These are phyloP conservation scores for Blastomyces percursus DNA, from an alignment of 2,329 filamentous ascomycete genomes.

Conservation along the genomic window DNA sequence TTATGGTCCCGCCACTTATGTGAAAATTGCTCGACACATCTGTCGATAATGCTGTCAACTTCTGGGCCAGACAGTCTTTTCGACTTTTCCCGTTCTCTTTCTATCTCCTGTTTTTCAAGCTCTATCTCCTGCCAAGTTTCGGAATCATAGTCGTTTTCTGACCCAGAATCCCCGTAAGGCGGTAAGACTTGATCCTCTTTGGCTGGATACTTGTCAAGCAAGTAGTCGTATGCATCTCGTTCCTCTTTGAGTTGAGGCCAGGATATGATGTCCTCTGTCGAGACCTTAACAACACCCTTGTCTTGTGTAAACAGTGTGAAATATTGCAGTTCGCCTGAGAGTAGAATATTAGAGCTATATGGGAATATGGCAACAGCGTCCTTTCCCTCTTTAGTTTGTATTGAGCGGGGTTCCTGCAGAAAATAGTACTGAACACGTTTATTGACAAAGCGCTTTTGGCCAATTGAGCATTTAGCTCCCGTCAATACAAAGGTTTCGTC, in stretches of 20 bases:
- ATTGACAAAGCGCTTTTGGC: conserved; percentile 24
- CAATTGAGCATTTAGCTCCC: conserved; percentile 18
- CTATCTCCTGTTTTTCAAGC: conserved; percentile 24
- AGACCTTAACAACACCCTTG: conserved; percentile 18
- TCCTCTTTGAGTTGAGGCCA: conserved; percentile 21
- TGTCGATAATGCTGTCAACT: conserved; percentile 44
- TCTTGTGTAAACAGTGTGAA: conserved; percentile 25
- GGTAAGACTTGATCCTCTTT: conserved; percentile 38
- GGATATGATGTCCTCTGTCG: conserved; percentile 19
- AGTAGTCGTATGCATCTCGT: conserved; percentile 21
- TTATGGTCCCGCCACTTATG: conserved; percentile 49
- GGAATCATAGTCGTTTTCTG: conserved; percentile 45
- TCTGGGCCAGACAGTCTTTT: conserved; percentile 36
- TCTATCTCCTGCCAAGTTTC: conserved; percentile 49
- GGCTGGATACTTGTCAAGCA: conserved; percentile 36
- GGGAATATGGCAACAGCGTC: conserved; percentile 22
- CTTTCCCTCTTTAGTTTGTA: conserved; percentile 16
- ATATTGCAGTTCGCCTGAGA: conserved; percentile 11
- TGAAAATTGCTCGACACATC: conserved; percentile 42
- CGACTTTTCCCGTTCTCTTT: conserved; percentile 10
- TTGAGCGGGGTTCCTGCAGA: conserved; percentile 17
- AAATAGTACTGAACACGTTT: conserved; percentile 21
- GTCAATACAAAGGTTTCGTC: conserved; percentile 20
- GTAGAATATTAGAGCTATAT: conserved; percentile 15
- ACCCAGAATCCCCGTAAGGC: conserved; percentile 45